These are phyloP conservation scores for Rusavskia elegans DNA, from an alignment of 495 filamentous ascomycete genomes.

Conservation along the genomic window DNA sequence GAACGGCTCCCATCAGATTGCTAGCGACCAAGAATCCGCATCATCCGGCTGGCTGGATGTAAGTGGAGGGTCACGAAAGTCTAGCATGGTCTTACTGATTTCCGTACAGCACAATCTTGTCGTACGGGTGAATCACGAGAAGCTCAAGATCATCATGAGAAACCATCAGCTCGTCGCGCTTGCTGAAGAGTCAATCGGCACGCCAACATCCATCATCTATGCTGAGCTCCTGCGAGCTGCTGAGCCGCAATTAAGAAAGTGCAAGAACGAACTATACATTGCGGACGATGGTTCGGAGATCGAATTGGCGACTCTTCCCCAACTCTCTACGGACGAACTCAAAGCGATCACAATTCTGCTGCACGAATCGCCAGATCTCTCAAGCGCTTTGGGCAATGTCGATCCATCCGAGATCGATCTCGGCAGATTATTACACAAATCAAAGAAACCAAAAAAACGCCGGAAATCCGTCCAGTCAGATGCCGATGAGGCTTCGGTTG, in stretches of 20 bases:
- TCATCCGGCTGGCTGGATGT: not conserved
- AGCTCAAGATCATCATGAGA: constrained; percentile 64
- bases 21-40: too few species aligned
- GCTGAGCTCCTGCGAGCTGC: constrained; percentile 49
- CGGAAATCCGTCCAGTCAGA: not conserved
- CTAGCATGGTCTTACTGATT: constrained; percentile 4
- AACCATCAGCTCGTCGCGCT: constrained; percentile 55
- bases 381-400: constrained; percentile 14
- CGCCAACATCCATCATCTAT: constrained; percentile 59
- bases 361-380: constrained; percentile 24
- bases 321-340: constrained; percentile 31
- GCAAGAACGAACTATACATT: constrained; percentile 33
- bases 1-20: not conserved
- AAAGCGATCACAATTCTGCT: constrained; percentile 31
- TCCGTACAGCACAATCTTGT: constrained; percentile 37
- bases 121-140: constrained; percentile 73
- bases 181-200: constrained; percentile 41
- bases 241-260: constrained; percentile 51
- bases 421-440: constrained; percentile 4
- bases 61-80: not conserved
- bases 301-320: constrained; percentile 24
- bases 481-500: constrained; percentile 1
- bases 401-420: constrained; percentile 1
- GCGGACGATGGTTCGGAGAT: constrained; percentile 37
- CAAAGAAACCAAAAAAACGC: constrained; percentile 1